Evolutionary conservation across 768 basidiomycete genomes (phyloP).

Genomic region (Clitopilus passeckerianus): DNA sequence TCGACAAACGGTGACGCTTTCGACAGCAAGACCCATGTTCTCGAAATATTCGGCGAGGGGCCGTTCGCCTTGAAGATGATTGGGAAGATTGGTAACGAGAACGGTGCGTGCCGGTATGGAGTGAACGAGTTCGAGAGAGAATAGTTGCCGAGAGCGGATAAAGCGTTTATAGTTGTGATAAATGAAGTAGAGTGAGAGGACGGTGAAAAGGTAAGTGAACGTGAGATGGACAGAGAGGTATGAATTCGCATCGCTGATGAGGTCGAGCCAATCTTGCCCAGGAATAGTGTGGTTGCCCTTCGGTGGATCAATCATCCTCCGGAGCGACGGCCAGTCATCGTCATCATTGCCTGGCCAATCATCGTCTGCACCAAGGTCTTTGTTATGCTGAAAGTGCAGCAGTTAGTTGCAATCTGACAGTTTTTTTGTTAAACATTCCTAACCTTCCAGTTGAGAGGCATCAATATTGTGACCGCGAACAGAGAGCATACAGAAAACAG

Average conservation of each 20-base stretch:
- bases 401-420: background rate
- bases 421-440: conserved; percentile 19
- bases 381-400: conserved; percentile 51
- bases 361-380: conserved; percentile 57
- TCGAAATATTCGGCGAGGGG: conserved; percentile 93
- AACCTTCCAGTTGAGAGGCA: conserved; percentile 94
- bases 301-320: conserved; percentile 14
- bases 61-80: conserved; percentile 80
- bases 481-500: conserved; percentile 85
- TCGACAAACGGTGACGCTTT: conserved; percentile 87
- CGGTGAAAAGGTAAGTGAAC: conserved; percentile 93
- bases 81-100: conserved; percentile 79
- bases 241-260: conserved; percentile 86
- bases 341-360: conserved; percentile 38
- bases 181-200: conserved; percentile 80
- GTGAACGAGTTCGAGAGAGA: conserved; percentile 91
- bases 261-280: conserved; percentile 70
- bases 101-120: conserved; percentile 93
- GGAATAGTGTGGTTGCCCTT: conserved; percentile 30
- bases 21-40: conserved; percentile 79
- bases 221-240: conserved; percentile 85
- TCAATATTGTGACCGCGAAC: conserved; percentile 78
- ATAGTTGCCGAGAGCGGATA: conserved; percentile 87
- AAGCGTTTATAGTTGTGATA: conserved; percentile 88
- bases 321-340: conserved; percentile 40